Percentiles rank a stretch among this genome's conserved stretches.
phyloP scores from a whole-genome alignment of 78 protist genomes.

The Dictyostelium capitatum region DNA sequence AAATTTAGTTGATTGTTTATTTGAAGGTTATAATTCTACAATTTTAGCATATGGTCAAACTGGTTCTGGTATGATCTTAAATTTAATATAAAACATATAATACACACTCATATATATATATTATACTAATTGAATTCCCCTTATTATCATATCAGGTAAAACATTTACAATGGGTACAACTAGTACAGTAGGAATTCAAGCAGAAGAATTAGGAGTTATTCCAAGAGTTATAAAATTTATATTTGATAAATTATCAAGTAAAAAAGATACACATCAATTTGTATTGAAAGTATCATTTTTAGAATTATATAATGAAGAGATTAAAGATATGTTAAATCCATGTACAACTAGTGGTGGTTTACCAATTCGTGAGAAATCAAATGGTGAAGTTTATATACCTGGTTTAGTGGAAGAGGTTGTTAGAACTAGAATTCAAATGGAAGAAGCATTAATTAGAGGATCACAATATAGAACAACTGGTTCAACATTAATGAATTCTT shows the following conservation, averaged over 20 bases:
- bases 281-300: constrained; percentile 86
- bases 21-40: constrained; percentile 87
- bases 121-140: not conserved
- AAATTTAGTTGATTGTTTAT: constrained; percentile 56
- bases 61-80: constrained; percentile 55
- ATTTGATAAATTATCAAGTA: constrained; percentile 28
- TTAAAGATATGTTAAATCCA: constrained; percentile 88
- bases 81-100: not conserved
- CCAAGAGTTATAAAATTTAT: constrained; percentile 81
- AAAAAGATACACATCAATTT: constrained; percentile 54
- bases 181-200: constrained; percentile 31
- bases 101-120: not conserved
- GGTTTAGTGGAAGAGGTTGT: constrained; percentile 85
- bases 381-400: constrained; percentile 73
- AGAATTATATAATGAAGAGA: constrained; percentile 94
- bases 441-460: constrained; percentile 79
- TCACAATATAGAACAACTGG: constrained; percentile 86
- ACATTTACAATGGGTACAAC: constrained; percentile 87
- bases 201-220: constrained; percentile 80
- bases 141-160: constrained; percentile 59
- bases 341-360: constrained; percentile 57
- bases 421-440: constrained; percentile 73
- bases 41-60: constrained; percentile 91
- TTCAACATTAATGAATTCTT: constrained; percentile 85
- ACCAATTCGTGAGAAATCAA: constrained; percentile 65